Evolutionary conservation across 768 basidiomycete genomes (phyloP).

Genomic region (Suillus bovinus): DNA sequence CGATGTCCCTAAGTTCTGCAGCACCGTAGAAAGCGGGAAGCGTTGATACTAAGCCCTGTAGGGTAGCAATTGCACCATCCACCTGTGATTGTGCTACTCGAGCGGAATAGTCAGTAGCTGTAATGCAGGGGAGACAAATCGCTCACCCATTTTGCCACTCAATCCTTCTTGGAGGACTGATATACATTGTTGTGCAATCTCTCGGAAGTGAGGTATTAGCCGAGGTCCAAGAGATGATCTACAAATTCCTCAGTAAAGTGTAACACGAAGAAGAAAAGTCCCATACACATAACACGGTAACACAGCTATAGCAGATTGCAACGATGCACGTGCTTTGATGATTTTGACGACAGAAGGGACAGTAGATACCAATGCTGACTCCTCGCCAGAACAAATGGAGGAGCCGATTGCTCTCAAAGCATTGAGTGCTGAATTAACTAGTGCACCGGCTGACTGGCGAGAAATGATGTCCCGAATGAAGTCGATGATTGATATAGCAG

Average conservation of each 20-base stretch:
- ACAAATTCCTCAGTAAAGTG: slow-evolving; percentile 15
- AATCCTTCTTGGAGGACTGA: slow-evolving; percentile 44
- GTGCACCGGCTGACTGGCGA: slow-evolving; percentile 37
- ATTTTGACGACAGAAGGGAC: slow-evolving; percentile 59
- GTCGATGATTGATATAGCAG: slow-evolving; percentile 53
- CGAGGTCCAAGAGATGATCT: slow-evolving; percentile 84
- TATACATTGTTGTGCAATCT: slow-evolving; percentile 62
- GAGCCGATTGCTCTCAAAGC: slow-evolving; percentile 61
- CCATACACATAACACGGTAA: slow-evolving; percentile 65
- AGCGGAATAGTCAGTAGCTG: neutral
- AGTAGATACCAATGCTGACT: slow-evolving; percentile 55
- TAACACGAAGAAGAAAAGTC: neutral
- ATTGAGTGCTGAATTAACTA: slow-evolving; percentile 51
- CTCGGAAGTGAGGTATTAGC: slow-evolving; percentile 81
- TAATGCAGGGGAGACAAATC: neutral
- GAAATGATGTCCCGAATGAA: slow-evolving; percentile 51
- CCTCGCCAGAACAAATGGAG: slow-evolving; percentile 66
- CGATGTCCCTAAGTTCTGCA: slow-evolving; percentile 55
- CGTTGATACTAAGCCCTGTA: slow-evolving; percentile 69
- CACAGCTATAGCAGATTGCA: slow-evolving; percentile 49
- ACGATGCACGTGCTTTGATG: slow-evolving; percentile 40
- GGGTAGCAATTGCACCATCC: slow-evolving; percentile 43
- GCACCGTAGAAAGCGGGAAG: slow-evolving; percentile 84
- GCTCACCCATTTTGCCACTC: slow-evolving; percentile 31
- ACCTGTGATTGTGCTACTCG: slow-evolving; percentile 4